These are phyloP conservation scores for Lactarius evosmus DNA, from an alignment of 768 basidiomycete species.

Conservation along the genomic window DNA sequence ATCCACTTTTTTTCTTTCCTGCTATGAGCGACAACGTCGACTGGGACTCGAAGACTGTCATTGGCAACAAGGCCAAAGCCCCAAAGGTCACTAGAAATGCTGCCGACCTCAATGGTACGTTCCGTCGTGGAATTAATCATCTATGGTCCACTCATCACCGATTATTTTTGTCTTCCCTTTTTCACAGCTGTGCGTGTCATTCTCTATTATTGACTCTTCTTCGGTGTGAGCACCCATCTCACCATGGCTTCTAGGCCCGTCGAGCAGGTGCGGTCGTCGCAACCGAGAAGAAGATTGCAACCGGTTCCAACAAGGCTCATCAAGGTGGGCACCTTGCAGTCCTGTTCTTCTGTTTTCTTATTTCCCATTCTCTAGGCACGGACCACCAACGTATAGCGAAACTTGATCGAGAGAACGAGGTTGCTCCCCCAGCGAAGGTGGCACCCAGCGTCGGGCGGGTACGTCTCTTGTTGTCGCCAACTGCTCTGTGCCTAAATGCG, in stretches of 20 bases:
- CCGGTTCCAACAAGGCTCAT: constrained; percentile 73
- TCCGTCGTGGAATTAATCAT: neutral
- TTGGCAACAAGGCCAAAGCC: constrained; percentile 62
- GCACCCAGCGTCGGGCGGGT: constrained; percentile 70
- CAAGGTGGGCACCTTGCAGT: constrained; percentile 43
- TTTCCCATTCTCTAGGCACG: constrained; percentile 51
- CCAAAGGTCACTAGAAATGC: constrained; percentile 62
- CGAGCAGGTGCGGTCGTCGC: constrained; percentile 72
- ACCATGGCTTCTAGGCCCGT: constrained; percentile 53
- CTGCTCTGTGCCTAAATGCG: neutral
- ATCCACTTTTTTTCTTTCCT: neutral
- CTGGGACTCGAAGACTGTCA: constrained; percentile 71
- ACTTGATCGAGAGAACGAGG: constrained; percentile 93
- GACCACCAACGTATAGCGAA: constrained; percentile 94
- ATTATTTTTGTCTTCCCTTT: neutral
- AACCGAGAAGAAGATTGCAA: constrained; percentile 76
- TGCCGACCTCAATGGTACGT: constrained; percentile 54
- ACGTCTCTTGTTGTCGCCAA: constrained; percentile 29
- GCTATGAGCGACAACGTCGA: constrained; percentile 44
- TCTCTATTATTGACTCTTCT: neutral
- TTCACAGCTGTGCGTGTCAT: constrained; percentile 25
- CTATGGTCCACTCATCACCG: constrained; percentile 15
- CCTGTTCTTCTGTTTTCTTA: neutral
- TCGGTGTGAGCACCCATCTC: neutral
- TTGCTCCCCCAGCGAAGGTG: constrained; percentile 86